Evolutionary conservation across 805 yeast species (phyloP), one percentile per base, ranked within the genome.

Genomic region (Candida easanensis): DNA sequence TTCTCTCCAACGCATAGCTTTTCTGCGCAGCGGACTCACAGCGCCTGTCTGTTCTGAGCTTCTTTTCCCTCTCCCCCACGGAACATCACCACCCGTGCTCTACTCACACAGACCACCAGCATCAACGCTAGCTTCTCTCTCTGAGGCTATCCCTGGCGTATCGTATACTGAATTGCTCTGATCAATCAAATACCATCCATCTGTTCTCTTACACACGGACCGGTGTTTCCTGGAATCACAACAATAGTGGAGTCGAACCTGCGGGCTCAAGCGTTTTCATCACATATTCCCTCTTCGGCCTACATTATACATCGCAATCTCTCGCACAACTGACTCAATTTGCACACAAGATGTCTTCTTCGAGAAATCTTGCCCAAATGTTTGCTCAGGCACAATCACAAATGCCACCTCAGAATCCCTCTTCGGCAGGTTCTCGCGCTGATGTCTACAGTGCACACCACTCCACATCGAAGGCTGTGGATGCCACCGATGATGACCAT

Each of bases 401-500:
- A 39, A 26, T 37, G 30, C 45, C 46, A 13, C 46, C 44, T 2
- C 38, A 36, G 21, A 33, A 35, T 23, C 46, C 37, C 17, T 38
- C 44, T 3, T 22, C 33, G 37, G n/a, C n/a, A n/a, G 45, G 49
- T 11, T 45, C 49, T 4, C 35, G 41, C 5, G 44, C 41, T 3
- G 47, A 39, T 18, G 42, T 38, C 13, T 40, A 32, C 31, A 35
- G 43, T 13, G 20, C 48, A 0, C 46, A 50, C 22, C 53, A 44
- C 33, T 38, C 49, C 5, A 56, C 52, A 4, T 58, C 63, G 3
- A 52, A 52, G 36, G 79, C 79, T 3, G 77, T 85, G 17, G 85
- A 82, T 48, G 89, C 91, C 4, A 71, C 76, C 36, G 81, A 80
- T 60, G 87, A 81, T 46, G 79, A 76, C 38, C 84, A 84, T 54